These are phyloP conservation scores for Aspergillus oerlinghausenensis DNA, from an alignment of 2,329 filamentous ascomycete species.

Conservation along the genomic window DNA sequence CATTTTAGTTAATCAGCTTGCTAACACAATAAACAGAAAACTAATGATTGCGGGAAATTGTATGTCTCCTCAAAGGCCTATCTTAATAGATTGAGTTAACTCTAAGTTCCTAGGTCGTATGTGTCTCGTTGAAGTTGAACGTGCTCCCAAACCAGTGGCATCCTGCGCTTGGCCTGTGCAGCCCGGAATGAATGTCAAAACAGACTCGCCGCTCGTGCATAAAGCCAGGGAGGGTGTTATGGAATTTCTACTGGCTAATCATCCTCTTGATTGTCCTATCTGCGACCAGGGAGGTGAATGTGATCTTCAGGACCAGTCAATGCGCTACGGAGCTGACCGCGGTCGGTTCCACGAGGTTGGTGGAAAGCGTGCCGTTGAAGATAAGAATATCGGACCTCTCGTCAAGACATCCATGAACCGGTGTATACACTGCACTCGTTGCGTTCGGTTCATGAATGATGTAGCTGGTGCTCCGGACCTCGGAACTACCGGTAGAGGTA, in stretches of 20 bases:
- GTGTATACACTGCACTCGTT: constrained; percentile 98
- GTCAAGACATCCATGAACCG: constrained; percentile 99
- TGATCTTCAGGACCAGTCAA: constrained; percentile 98
- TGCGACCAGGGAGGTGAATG: constrained; percentile 99
- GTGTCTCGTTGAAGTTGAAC: constrained; percentile 98
- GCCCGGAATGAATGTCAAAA: constrained; percentile 98
- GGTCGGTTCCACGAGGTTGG: constrained; percentile 94
- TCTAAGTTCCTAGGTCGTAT: constrained; percentile 59
- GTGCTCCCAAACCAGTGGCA: constrained; percentile 91
- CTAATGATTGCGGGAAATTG: constrained; percentile 99
- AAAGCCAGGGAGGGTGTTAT: constrained; percentile 98
- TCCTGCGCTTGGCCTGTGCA: constrained; percentile 99
- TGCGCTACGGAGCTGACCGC: constrained; percentile 94
- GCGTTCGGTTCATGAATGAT: constrained; percentile 96
- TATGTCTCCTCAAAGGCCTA: constrained; percentile 20
- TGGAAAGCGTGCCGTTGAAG: constrained; percentile 96
- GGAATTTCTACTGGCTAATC: constrained; percentile 96
- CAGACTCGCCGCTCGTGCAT: constrained; percentile 90
- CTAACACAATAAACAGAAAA: constrained; percentile 58
- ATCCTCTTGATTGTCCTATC: constrained; percentile 92
- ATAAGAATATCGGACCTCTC: constrained; percentile 97
- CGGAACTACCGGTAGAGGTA: constrained; percentile 89
- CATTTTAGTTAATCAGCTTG: constrained; percentile 8
- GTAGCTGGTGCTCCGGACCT: constrained; percentile 93
- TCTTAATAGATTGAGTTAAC: background rate